phyloP scores from a whole-genome alignment of 2,329 filamentous ascomycete species.

The Stemphylium vesicarium region DNA sequence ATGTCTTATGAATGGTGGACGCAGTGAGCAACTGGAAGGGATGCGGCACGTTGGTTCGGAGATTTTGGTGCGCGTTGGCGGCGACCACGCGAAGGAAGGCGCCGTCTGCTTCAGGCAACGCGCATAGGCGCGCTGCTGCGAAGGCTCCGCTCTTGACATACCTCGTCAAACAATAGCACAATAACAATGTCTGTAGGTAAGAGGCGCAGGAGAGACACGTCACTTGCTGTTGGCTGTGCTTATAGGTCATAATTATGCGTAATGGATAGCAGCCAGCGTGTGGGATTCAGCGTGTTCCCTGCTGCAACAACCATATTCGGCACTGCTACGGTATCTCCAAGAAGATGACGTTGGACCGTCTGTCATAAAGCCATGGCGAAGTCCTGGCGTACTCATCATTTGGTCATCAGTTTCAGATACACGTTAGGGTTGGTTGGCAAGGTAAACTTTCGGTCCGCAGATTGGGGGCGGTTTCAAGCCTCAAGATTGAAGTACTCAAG shows the following conservation, averaged over 20 bases:
- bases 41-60: background rate
- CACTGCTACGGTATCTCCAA: background rate
- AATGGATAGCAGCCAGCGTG: background rate
- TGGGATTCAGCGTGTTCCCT: conserved; percentile 4
- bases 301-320: conserved; percentile 1
- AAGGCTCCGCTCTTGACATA: conserved; percentile 2
- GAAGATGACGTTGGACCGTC: conserved; percentile 3
- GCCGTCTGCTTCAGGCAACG: conserved; percentile 7
- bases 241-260: background rate
- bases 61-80: conserved; percentile 4
- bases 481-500: background rate
- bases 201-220: background rate
- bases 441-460: conserved; percentile 8
- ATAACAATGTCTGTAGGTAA: background rate
- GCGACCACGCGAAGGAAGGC: background rate
- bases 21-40: too few relatives aligned
- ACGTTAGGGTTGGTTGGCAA: conserved; percentile 1
- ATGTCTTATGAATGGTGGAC: too few relatives aligned
- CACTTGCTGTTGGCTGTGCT: background rate
- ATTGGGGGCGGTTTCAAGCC: background rate
- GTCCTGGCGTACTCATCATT: background rate
- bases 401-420: conserved; percentile 14
- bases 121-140: background rate
- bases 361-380: background rate
- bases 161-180: conserved; percentile 6